These are phyloP conservation scores for Sclerotiophoma versabilis DNA, from an alignment of 2,329 filamentous ascomycete genomes.

Conservation along the genomic window DNA sequence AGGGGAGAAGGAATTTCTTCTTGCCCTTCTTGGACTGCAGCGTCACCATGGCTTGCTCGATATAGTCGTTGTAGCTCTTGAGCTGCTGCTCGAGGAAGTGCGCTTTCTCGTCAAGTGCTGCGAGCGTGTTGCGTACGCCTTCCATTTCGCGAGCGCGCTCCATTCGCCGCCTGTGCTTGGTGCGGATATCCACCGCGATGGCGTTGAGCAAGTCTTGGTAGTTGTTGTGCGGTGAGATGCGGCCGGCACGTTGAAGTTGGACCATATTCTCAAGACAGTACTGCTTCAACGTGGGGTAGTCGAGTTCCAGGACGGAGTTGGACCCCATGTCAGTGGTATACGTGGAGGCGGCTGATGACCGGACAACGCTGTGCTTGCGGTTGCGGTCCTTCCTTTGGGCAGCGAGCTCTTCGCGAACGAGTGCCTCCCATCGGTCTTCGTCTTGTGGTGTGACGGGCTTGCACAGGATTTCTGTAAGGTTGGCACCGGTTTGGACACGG, in stretches of 20 bases:
- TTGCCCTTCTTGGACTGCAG: conserved; percentile 96
- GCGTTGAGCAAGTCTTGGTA: conserved; percentile 99
- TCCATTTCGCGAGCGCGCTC: conserved; percentile 93
- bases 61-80: conserved; percentile 98
- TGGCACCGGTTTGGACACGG: conserved; percentile 87
- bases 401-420: conserved; percentile 81
- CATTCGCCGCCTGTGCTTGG: conserved; percentile 90
- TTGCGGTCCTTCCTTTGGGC: conserved; percentile 52
- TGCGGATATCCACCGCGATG: conserved; percentile 94
- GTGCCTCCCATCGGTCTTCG: conserved; percentile 82
- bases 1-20: conserved; percentile 92
- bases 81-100: conserved; percentile 92
- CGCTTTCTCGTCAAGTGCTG: conserved; percentile 83
- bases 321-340: conserved; percentile 63
- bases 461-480: conserved; percentile 93
- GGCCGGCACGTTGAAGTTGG: conserved; percentile 82
- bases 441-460: conserved; percentile 88
- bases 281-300: conserved; percentile 91
- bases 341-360: conserved; percentile 87
- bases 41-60: conserved; percentile 97
- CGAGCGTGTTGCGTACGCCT: conserved; percentile 76
- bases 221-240: conserved; percentile 84
- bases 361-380: conserved; percentile 62
- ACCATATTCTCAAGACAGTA: conserved; percentile 94
- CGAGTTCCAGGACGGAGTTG: conserved; percentile 78